These are phyloP conservation scores for Trebouxia gelatinosa DNA, from an alignment of 163 green algal species.

Conservation along the genomic window DNA sequence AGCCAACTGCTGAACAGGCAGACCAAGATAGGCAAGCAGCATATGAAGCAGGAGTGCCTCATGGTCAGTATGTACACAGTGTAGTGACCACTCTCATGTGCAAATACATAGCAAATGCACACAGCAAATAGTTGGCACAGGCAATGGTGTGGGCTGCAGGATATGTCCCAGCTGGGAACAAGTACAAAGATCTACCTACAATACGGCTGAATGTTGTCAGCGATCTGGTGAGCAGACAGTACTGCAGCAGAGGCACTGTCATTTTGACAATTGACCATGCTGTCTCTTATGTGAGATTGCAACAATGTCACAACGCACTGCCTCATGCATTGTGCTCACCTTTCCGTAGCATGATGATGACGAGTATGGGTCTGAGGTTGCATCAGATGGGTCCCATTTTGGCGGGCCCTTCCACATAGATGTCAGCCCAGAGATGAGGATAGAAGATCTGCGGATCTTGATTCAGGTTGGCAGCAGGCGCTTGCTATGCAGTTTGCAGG, in stretches of 20 bases:
- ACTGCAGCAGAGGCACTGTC: too few relatives aligned
- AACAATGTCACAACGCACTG: too few relatives aligned
- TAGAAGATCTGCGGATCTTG: conserved; percentile 76
- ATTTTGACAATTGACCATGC: too few relatives aligned
- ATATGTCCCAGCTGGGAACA: conserved; percentile 68
- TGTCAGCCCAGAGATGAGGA: conserved; percentile 69
- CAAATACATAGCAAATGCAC: too few relatives aligned
- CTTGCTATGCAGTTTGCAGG: background rate
- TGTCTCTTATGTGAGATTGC: too few relatives aligned
- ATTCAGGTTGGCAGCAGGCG: conserved; percentile 62
- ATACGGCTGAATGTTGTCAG: conserved; percentile 70
- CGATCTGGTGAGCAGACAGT: conserved; percentile 66
- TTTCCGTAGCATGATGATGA: conserved; percentile 61
- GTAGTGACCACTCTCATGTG: background rate
- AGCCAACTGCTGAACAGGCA: conserved; percentile 78
- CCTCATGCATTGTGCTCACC: background rate
- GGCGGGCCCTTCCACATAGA: conserved; percentile 81
- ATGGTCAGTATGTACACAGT: conserved; percentile 53
- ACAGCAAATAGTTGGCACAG: background rate
- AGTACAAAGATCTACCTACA: conserved; percentile 59
- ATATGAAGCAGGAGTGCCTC: conserved; percentile 75
- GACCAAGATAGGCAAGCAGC: conserved; percentile 73
- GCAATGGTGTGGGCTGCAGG: conserved; percentile 39
- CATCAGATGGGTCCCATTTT: conserved; percentile 59
- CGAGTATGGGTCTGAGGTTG: conserved; percentile 75